Percentiles rank a stretch among this genome's conserved stretches.
Evolutionary conservation across 352 stramenopile species (phyloP).

Genomic region (Sclerospora graminicola): DNA sequence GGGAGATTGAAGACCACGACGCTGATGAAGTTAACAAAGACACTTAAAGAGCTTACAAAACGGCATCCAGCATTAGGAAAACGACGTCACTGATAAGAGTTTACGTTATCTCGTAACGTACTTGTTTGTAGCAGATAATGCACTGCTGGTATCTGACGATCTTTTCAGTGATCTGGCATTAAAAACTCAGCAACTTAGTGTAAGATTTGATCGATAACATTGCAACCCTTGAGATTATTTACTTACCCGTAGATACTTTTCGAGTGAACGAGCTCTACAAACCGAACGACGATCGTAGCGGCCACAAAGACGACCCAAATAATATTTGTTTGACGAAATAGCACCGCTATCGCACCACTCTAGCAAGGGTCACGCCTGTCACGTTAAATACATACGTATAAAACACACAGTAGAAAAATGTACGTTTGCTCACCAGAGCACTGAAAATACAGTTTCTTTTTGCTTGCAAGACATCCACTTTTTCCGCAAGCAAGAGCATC

Average conservation of each 20-base stretch:
- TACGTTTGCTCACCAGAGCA: slow-evolving; percentile 30
- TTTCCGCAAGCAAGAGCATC: slow-evolving; percentile 58
- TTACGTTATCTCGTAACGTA: slow-evolving; percentile 1
- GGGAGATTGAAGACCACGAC: slow-evolving; percentile 41
- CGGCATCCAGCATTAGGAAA: neutral
- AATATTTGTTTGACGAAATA: slow-evolving; percentile 89
- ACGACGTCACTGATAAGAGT: too few species aligned
- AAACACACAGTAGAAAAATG: neutral
- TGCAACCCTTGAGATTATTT: neutral
- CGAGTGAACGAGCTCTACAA: slow-evolving; percentile 49
- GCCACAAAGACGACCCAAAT: slow-evolving; percentile 86
- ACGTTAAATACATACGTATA: neutral
- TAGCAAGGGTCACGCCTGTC: slow-evolving; percentile 9
- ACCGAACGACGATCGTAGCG: slow-evolving; percentile 58
- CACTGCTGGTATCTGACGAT: slow-evolving; percentile 9
- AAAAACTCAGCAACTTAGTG: neutral
- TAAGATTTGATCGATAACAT: too few species aligned
- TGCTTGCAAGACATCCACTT: slow-evolving; percentile 30
- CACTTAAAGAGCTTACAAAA: slow-evolving; percentile 25
- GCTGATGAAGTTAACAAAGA: slow-evolving; percentile 53
- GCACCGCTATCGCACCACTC: slow-evolving; percentile 59
- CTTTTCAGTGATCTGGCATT: slow-evolving; percentile 27
- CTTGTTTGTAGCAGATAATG: slow-evolving; percentile 23
- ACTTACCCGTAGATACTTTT: slow-evolving; percentile 64
- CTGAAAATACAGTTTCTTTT: slow-evolving; percentile 43